Base-by-base conservation (phyloP, 441 rosid species). In the Pelargonium cotyledonis region DNA sequence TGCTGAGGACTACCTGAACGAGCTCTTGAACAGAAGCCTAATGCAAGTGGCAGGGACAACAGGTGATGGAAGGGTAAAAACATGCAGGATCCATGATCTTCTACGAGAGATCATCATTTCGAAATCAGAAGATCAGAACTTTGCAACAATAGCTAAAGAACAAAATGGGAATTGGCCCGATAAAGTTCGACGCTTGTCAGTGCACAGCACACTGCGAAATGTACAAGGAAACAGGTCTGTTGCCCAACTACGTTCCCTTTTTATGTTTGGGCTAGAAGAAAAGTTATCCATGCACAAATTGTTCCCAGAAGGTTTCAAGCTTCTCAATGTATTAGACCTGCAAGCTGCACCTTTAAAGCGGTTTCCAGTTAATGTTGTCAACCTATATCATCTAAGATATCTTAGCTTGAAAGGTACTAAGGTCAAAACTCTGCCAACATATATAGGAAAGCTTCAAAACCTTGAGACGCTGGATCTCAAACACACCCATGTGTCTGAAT, bases 391-490 rank as follows among this genome's bases (percentile, higher is more conserved):
- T 49, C 61, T 82, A 2, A 77, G 68, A 68, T 82, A 77, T 60
- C 68, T 80, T 11, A 73, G 81, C 47, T 69, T 82, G 74, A 78
- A 73, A 69, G 41, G 65, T 0, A 80, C 85, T 16, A 69, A 70
- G 15, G 71, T 80, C 16, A 68, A 31, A 16, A 65, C 35, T 3
- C 55, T 82, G 40, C 85, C 83, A 38, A 49, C 44, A 8, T 80
- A 53, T 5, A 76, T 82, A 9, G 75, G 76, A 63, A 73, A 80
- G 68, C 82, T 82, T 65, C 77, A 38, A 29, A 66, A 68, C 53
- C 73, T 82, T 10, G 80, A 82, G 77, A 82, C 80, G 14, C 63
- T 82, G 74, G 80, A 82, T 70, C 80, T 82, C 3, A 82, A 76
- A 41, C 82, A 76, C 23, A 53, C 85, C 19, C 8, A 55, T 38